Conservation (phyloP, 495 filamentous ascomycete genomes). For the Neurospora sp. region DNA sequence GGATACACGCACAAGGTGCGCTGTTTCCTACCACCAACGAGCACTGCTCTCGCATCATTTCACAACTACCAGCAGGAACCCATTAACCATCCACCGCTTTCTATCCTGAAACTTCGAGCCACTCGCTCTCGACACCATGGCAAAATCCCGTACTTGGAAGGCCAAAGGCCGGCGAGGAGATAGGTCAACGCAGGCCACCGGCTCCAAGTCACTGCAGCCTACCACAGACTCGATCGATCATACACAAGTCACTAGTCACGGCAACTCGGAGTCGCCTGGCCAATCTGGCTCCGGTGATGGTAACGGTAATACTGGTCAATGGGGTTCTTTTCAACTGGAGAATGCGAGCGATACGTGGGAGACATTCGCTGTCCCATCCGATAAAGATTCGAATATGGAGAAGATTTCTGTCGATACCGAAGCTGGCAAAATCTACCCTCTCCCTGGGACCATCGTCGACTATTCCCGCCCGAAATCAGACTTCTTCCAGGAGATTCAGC, state of each 20-base stretch:
- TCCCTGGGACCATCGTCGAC: background rate
- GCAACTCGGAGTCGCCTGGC: background rate
- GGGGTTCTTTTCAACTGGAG: background rate
- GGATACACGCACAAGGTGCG: background rate
- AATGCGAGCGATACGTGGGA: background rate
- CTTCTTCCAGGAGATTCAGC: background rate
- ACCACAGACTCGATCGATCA: background rate
- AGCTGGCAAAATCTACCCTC: background rate
- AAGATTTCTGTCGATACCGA: background rate
- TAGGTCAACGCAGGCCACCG: background rate
- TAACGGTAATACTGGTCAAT: background rate
- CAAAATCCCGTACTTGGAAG: background rate
- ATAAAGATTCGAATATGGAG: background rate
- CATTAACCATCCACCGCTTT: background rate
- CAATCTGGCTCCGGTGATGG: background rate
- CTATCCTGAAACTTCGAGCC: background rate
- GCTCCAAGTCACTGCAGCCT: background rate
- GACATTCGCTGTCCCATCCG: background rate
- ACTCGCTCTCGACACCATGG: background rate
- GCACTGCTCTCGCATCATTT: background rate
- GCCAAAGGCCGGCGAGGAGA: background rate
- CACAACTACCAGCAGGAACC: background rate
- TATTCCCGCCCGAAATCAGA: background rate
- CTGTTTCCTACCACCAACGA: background rate
- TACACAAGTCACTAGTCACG: background rate